Percentiles rank a stretch among this genome's conserved stretches.
phyloP scores from a whole-genome alignment of 2,329 filamentous ascomycete species.

The Colletotrichum sp. region DNA sequence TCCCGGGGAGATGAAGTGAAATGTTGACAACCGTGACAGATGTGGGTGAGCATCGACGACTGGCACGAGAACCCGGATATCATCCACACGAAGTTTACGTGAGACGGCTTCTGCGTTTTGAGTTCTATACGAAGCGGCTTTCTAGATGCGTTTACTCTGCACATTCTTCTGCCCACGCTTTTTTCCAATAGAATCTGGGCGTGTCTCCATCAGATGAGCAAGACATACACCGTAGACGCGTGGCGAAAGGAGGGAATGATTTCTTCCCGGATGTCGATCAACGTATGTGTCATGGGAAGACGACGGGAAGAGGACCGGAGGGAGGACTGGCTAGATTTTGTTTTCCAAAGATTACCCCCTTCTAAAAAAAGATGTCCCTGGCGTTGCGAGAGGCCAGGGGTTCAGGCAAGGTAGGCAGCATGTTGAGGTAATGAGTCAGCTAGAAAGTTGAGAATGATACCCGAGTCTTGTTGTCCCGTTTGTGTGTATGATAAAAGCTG shows the following conservation, averaged over 20 bases:
- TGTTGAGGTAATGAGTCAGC: conserved; percentile 22
- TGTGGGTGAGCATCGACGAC: conserved; percentile 99
- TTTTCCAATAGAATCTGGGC: not conserved
- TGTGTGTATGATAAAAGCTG: not conserved
- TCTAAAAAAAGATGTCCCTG: not conserved
- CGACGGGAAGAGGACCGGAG: not conserved
- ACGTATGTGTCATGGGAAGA: not conserved
- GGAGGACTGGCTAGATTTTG: not conserved
- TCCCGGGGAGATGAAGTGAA: rapidly evolving
- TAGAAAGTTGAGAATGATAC: conserved; percentile 40
- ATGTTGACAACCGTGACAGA: conserved; percentile 57
- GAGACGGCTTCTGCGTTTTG: conserved; percentile 29
- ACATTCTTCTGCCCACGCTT: not conserved
- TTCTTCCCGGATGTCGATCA: not conserved
- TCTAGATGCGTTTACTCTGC: not conserved
- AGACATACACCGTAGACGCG: not conserved
- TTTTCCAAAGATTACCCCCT: not conserved
- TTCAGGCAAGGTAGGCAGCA: conserved; percentile 4
- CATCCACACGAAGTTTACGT: conserved; percentile 97
- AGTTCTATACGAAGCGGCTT: not conserved
- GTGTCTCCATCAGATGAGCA: not conserved
- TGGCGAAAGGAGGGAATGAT: not conserved
- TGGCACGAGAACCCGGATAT: conserved; percentile 99
- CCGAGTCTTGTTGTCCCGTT: conserved; percentile 33
- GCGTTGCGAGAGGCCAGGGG: not conserved